Conservation (phyloP, 345 rosid species). For the Citrus trifoliata region DNA sequence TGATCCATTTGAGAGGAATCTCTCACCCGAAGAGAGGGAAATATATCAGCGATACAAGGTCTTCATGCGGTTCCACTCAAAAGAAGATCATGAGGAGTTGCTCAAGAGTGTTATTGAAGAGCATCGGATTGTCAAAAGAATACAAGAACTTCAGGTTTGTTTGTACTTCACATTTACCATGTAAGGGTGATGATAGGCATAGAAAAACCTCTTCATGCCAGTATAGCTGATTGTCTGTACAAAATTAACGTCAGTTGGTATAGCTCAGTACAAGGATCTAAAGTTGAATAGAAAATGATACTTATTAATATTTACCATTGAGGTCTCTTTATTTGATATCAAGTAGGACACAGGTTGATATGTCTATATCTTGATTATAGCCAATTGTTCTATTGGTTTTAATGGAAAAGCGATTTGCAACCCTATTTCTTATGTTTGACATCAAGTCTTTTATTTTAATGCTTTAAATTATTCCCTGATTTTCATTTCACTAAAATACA, state of each 20-base stretch:
- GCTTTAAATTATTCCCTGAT: neutral
- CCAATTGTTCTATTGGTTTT: too few species aligned
- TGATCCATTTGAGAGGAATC: conserved; percentile 65
- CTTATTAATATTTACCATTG: neutral
- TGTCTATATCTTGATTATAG: neutral
- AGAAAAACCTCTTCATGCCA: neutral
- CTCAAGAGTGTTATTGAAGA: conserved; percentile 67
- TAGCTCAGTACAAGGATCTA: neutral
- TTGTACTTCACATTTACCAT: neutral
- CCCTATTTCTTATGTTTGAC: neutral
- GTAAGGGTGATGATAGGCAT: neutral
- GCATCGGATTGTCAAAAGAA: conserved; percentile 64
- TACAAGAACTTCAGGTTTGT: conserved; percentile 83
- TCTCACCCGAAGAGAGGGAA: conserved; percentile 66
- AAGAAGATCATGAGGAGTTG: conserved; percentile 81
- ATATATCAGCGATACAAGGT: conserved; percentile 70
- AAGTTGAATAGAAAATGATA: neutral
- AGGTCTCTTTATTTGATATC: neutral
- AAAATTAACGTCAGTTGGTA: neutral
- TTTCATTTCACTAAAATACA: neutral
- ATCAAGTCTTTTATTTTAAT: neutral
- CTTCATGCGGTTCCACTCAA: conserved; percentile 77
- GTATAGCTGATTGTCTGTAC: neutral
- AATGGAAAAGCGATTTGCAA: neutral
- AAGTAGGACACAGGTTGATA: neutral